These are phyloP conservation scores for Pythium coloratum DNA, from an alignment of 352 stramenopile species.

Conservation along the genomic window DNA sequence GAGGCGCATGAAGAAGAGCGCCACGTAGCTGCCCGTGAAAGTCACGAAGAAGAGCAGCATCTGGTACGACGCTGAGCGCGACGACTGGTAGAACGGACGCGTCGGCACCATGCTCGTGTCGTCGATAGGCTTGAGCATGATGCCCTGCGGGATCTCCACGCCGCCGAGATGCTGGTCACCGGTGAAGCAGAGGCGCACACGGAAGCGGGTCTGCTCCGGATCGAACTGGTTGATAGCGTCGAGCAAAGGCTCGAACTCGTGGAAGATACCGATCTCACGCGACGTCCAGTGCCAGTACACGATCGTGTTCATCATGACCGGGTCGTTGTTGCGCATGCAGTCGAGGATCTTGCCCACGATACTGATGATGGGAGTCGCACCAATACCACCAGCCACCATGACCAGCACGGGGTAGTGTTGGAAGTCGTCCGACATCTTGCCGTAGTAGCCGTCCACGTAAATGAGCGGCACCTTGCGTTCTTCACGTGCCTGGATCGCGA, in stretches of 20 bases:
- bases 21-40: constrained; percentile 72
- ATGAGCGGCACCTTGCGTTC: constrained; percentile 80
- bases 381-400: constrained; percentile 84
- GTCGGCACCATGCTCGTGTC: constrained; percentile 79
- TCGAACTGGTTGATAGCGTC: constrained; percentile 78
- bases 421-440: constrained; percentile 83
- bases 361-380: constrained; percentile 87
- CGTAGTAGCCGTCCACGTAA: constrained; percentile 84
- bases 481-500: constrained; percentile 75
- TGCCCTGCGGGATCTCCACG: constrained; percentile 71
- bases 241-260: constrained; percentile 82
- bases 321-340: constrained; percentile 77
- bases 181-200: constrained; percentile 75
- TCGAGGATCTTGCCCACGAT: constrained; percentile 87
- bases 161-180: constrained; percentile 77
- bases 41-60: constrained; percentile 82
- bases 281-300: constrained; percentile 88
- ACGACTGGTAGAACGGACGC: constrained; percentile 75
- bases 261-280: constrained; percentile 80
- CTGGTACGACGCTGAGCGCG: constrained; percentile 62
- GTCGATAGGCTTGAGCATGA: constrained; percentile 79
- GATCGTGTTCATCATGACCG: constrained; percentile 61
- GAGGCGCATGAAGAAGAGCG: constrained; percentile 69
- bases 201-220: constrained; percentile 63
- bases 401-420: constrained; percentile 81